Percentiles rank a stretch among this genome's conserved stretches.
Evolutionary conservation across 148 eudicot species (phyloP).

Genomic region (Linanthus parryae): DNA sequence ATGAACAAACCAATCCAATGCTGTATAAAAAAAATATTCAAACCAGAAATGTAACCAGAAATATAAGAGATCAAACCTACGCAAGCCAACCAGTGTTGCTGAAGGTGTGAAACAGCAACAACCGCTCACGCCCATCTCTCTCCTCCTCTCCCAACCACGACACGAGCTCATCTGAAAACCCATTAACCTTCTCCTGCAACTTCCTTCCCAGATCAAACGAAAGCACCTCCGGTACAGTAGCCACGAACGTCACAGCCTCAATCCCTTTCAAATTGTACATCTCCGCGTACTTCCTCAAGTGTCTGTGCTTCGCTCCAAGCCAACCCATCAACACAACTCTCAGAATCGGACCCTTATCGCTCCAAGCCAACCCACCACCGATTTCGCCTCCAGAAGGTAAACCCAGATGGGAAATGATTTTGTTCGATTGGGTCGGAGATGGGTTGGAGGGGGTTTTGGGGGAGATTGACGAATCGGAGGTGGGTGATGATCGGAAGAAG

Average conservation of each 20-base stretch:
- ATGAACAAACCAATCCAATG: too few relatives aligned
- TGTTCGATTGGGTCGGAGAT: background rate
- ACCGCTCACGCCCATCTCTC: conserved; percentile 37
- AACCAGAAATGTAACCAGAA: background rate
- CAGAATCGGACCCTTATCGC: conserved; percentile 24
- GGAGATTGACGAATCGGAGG: background rate
- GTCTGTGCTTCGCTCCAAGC: conserved; percentile 73
- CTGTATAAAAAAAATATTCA: background rate
- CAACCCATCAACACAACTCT: conserved; percentile 84
- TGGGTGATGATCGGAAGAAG: background rate
- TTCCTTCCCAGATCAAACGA: conserved; percentile 65
- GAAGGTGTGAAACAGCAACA: conserved; percentile 81
- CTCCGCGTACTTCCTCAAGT: conserved; percentile 68
- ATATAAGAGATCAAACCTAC: conserved; percentile 43
- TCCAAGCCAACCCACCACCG: background rate
- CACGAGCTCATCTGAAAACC: conserved; percentile 41
- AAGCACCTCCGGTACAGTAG: conserved; percentile 59
- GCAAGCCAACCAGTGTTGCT: conserved; percentile 99
- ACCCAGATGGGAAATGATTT: conserved; percentile 12
- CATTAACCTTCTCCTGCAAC: conserved; percentile 39
- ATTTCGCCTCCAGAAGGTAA: background rate
- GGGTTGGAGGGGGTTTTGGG: too few relatives aligned
- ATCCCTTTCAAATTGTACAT: conserved; percentile 62
- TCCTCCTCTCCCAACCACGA: conserved; percentile 49
- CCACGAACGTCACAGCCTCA: conserved; percentile 55